These are phyloP conservation scores for Crithidia fasciculata DNA, from an alignment of 208 protist genomes.

Conservation along the genomic window DNA sequence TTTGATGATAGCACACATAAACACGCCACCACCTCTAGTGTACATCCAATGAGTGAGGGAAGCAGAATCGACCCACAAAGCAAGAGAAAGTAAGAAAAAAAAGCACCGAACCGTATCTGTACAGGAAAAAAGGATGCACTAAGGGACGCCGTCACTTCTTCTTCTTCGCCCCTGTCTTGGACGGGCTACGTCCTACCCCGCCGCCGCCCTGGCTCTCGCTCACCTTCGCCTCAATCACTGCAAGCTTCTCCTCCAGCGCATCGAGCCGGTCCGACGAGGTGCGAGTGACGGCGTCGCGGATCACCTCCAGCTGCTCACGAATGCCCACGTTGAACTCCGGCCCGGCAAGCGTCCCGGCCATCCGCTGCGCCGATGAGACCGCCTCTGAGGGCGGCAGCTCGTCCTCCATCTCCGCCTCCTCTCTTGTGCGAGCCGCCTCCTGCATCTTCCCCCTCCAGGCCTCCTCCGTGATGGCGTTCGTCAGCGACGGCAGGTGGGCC, in stretches of 20 bases:
- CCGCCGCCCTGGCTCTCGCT: slow-evolving; percentile 26
- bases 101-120: no score
- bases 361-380: slow-evolving; percentile 47
- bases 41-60: no score
- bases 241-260: slow-evolving; percentile 76
- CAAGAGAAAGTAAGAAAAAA: no score
- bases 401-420: slow-evolving; percentile 60
- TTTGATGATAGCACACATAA: no score
- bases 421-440: slow-evolving; percentile 55
- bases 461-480: slow-evolving; percentile 51
- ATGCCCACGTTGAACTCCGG: slow-evolving; percentile 73
- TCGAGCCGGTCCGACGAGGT: slow-evolving; percentile 73
- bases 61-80: no score
- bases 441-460: slow-evolving; percentile 80
- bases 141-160: slow-evolving; percentile 27
- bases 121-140: no score
- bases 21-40: no score
- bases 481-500: slow-evolving; percentile 56
- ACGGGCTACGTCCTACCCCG: slow-evolving; percentile 25
- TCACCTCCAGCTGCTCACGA: slow-evolving; percentile 77
- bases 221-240: slow-evolving; percentile 79
- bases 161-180: slow-evolving; percentile 44
- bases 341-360: slow-evolving; percentile 51
- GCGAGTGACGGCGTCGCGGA: slow-evolving; percentile 80
- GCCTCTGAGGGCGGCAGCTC: slow-evolving; percentile 43